Percentiles rank a stretch among this genome's conserved stretches.
These are phyloP conservation scores for Hypomontagnella submonticulosa DNA, from an alignment of 495 filamentous ascomycete species.

Conservation along the genomic window DNA sequence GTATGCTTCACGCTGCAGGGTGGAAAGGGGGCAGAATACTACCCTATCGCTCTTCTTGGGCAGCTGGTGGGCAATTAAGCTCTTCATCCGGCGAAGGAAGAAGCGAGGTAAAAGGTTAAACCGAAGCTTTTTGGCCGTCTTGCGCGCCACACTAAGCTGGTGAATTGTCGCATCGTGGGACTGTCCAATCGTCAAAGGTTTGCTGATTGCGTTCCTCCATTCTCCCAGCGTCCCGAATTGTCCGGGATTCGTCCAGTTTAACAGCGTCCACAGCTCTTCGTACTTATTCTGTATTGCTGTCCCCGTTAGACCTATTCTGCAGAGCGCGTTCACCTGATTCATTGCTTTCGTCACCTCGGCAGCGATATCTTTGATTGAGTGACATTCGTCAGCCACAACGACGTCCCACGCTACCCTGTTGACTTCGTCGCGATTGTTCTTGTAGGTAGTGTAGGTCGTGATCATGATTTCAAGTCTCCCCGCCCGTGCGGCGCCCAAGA, in stretches of 20 bases:
- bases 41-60: slow-evolving; percentile 95
- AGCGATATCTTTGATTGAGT: slow-evolving; percentile 82
- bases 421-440: slow-evolving; percentile 74
- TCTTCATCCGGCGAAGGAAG: slow-evolving; percentile 94
- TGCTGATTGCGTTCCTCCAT: slow-evolving; percentile 81
- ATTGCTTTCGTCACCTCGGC: slow-evolving; percentile 86
- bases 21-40: slow-evolving; percentile 92
- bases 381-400: slow-evolving; percentile 97
- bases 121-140: slow-evolving; percentile 86
- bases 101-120: slow-evolving; percentile 90
- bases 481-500: slow-evolving; percentile 76
- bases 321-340: slow-evolving; percentile 92
- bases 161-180: slow-evolving; percentile 87
- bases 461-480: slow-evolving; percentile 89
- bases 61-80: slow-evolving; percentile 90
- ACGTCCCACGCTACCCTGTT: slow-evolving; percentile 95
- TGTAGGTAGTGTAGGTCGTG: slow-evolving; percentile 92
- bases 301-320: slow-evolving; percentile 91
- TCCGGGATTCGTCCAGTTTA: slow-evolving; percentile 98
- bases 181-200: slow-evolving; percentile 86
- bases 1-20: slow-evolving; percentile 85
- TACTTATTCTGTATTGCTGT: slow-evolving; percentile 99
- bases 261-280: slow-evolving; percentile 93
- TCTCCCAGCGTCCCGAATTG: slow-evolving; percentile 78
- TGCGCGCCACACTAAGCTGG: slow-evolving; percentile 82